Percentiles rank a stretch among this genome's conserved stretches.
These are phyloP conservation scores for Keithomyces neogunnii DNA, from an alignment of 2,329 filamentous ascomycete species.

Conservation along the genomic window DNA sequence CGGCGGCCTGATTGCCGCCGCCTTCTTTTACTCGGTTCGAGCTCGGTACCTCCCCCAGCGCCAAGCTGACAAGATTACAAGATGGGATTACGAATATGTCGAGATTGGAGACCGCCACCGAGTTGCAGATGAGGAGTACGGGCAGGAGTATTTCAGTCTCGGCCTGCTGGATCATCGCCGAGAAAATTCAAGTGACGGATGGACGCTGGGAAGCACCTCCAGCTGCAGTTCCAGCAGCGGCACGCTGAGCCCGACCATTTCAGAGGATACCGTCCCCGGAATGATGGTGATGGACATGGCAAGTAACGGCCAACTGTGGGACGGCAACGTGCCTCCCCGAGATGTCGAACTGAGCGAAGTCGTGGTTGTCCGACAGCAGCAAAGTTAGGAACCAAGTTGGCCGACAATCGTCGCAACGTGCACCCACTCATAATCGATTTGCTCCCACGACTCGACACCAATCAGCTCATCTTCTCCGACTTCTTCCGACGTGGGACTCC, in stretches of 20 bases:
- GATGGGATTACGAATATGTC: constrained; percentile 94
- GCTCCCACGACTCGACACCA: neutral
- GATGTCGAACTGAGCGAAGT: constrained; percentile 39
- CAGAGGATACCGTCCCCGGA: constrained; percentile 31
- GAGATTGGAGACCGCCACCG: constrained; percentile 62
- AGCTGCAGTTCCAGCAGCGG: constrained; percentile 44
- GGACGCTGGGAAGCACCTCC: constrained; percentile 81
- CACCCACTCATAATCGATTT: neutral
- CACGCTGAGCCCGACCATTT: constrained; percentile 40
- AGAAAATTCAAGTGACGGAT: constrained; percentile 66
- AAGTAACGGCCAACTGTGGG: constrained; percentile 30
- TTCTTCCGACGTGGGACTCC: constrained; percentile 1
- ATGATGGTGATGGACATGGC: constrained; percentile 27
- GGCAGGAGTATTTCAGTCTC: constrained; percentile 37
- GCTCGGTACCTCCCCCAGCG: constrained; percentile 72
- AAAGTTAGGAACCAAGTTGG: neutral
- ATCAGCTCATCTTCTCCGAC: constrained; percentile 5
- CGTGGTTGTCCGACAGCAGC: constrained; percentile 29
- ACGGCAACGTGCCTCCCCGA: constrained; percentile 24
- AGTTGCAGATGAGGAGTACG: constrained; percentile 36
- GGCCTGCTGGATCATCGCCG: constrained; percentile 35
- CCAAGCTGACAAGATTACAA: constrained; percentile 75
- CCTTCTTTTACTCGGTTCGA: constrained; percentile 76
- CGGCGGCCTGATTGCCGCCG: constrained; percentile 69
- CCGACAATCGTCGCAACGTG: neutral